These are phyloP conservation scores for Malassezia sp. DNA, from an alignment of 1,284 basidiomycete species.

Conservation along the genomic window DNA sequence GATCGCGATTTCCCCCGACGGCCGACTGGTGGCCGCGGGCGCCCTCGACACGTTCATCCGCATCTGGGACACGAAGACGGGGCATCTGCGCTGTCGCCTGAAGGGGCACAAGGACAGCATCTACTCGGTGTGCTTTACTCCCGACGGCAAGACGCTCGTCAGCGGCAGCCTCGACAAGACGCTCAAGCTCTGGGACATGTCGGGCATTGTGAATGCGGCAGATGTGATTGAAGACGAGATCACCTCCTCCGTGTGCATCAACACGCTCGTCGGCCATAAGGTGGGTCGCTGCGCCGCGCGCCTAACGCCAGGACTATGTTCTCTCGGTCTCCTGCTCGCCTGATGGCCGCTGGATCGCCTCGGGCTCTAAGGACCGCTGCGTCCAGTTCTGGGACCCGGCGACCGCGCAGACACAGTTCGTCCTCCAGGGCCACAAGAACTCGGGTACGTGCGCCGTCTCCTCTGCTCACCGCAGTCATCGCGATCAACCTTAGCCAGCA, in stretches of 20 bases:
- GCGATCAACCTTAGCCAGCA: constrained; percentile 68
- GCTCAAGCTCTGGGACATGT: constrained; percentile 74
- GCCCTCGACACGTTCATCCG: constrained; percentile 71
- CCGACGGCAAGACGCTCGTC: constrained; percentile 65
- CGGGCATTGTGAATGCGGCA: constrained; percentile 48
- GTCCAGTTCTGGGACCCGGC: constrained; percentile 66
- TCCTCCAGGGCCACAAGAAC: constrained; percentile 82
- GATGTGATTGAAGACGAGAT: constrained; percentile 31
- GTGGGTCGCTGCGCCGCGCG: constrained; percentile 52
- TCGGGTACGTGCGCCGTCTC: too few species aligned
- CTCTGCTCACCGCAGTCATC: too few species aligned
- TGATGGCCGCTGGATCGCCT: constrained; percentile 76
- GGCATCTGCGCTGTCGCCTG: constrained; percentile 62
- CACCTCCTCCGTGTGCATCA: constrained; percentile 55
- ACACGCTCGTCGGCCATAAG: constrained; percentile 74
- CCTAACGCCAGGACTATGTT: constrained; percentile 58
- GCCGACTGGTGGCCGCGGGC: constrained; percentile 68
- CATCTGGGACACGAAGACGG: constrained; percentile 70
- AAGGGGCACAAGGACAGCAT: constrained; percentile 72
- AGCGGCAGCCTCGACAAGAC: constrained; percentile 77
- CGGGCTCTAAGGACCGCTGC: constrained; percentile 77
- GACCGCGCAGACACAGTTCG: constrained; percentile 63
- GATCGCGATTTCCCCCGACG: constrained; percentile 70
- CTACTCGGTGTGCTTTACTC: constrained; percentile 73
- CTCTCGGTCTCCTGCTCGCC: constrained; percentile 67